Base-by-base conservation (phyloP, 2,329 filamentous ascomycete genomes). In the Claviceps humidiphila region DNA sequence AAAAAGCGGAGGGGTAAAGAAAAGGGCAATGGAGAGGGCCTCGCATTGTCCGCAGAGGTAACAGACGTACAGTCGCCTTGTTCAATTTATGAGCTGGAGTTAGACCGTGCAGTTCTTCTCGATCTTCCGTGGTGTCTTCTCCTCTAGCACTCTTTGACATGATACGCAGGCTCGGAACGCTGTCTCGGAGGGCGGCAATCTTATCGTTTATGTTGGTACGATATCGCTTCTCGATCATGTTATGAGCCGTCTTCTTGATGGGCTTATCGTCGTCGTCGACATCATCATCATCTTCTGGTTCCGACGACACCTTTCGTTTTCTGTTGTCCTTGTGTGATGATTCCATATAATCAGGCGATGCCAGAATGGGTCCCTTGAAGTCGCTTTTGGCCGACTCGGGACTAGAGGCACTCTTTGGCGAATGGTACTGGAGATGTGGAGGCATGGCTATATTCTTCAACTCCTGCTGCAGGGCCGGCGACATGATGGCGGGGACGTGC, bases 141-240 rank as follows among this genome's bases (percentile, higher is more conserved):
- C 81, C 84, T 53, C 73, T 73, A 47, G 78, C 78, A 59, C 78
- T 84, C 71, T 87, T 88, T 40, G 82, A 82, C 80, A 90, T 88
- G 59, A 89, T 87, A 48, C 90, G 82, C 53, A 97, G 73, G 66
- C 87, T 94, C 2, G 91, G 91, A 14, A 97, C 89, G 63, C 89
- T 95, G 66, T 96, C 89, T 60, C 90, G 79, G 56, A 97, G 73
- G 54, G 90, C 89, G 46, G 89, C 86, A 61, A 97, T 97, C 72
- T 97, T 97, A 65, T 96, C 91, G 64, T 97, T 97, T 53, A 97
- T 76, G 63, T 97, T 97, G 51, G 88, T 95, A 61, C 91, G 84
- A 68, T 97, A 97, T 58, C 91, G 77, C 75, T 96, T 97, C 71
- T 97, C 91, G 57, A 97, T 96, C 77, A 97, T 93, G 68, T 96